These are phyloP conservation scores for Picocystis sp. DNA, from an alignment of 163 green algal species.

Conservation along the genomic window DNA sequence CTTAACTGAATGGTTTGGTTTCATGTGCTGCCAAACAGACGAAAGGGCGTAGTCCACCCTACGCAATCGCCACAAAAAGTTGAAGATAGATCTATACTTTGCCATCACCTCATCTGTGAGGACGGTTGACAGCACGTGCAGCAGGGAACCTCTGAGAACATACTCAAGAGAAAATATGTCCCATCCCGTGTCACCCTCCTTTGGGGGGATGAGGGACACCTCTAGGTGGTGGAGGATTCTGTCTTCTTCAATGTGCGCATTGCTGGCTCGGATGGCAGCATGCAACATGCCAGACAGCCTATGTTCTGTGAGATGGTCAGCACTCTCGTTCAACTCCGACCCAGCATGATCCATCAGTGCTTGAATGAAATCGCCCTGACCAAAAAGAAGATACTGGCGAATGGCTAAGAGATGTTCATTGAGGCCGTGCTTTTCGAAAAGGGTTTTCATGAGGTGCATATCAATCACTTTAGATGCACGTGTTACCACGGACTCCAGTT, in stretches of 20 bases:
- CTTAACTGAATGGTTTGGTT: too few relatives aligned
- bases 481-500: conserved; percentile 35
- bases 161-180: conserved; percentile 72
- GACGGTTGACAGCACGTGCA: conserved; percentile 40
- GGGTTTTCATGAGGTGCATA: conserved; percentile 38
- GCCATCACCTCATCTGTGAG: conserved; percentile 37
- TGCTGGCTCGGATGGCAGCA: conserved; percentile 36
- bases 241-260: conserved; percentile 19
- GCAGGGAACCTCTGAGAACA: conserved; percentile 15
- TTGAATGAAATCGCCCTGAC: conserved; percentile 72
- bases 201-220: conserved; percentile 18
- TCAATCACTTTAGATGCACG: conserved; percentile 33
- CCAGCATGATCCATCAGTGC: conserved; percentile 42
- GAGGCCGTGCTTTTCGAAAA: conserved; percentile 46
- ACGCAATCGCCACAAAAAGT: conserved; percentile 65
- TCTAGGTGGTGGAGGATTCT: conserved; percentile 23
- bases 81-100: conserved; percentile 43
- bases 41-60: conserved; percentile 45
- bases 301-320: conserved; percentile 32
- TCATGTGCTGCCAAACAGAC: conserved; percentile 21
- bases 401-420: conserved; percentile 54
- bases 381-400: conserved; percentile 66
- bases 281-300: conserved; percentile 45
- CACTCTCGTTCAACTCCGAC: conserved; percentile 25
- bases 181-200: conserved; percentile 37